Evolutionary conservation across 108 stramenopile species (phyloP).

Genomic region (Conticribra guillardii): DNA sequence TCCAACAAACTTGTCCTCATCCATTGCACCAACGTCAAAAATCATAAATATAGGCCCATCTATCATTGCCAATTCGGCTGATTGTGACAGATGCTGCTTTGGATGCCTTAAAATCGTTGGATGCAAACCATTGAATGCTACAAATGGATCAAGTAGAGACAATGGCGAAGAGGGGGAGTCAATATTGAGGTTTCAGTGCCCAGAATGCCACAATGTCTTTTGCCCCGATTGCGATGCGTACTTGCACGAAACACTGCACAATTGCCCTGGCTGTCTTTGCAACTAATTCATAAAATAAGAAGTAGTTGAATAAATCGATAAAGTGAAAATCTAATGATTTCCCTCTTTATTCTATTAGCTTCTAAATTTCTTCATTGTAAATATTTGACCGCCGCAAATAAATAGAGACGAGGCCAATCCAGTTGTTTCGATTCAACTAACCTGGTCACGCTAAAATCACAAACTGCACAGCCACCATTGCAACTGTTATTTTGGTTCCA

Average conservation of each 20-base stretch:
- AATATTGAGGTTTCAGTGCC: conserved; percentile 79
- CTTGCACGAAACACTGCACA: conserved; percentile 91
- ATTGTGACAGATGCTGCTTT: conserved; percentile 67
- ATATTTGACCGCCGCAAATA: too few relatives aligned
- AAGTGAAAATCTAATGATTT: too few relatives aligned
- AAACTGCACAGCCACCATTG: too few relatives aligned
- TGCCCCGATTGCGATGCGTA: conserved; percentile 90
- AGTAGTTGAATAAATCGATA: too few relatives aligned
- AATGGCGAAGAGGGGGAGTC: conserved; percentile 22
- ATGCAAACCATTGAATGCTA: conserved; percentile 21
- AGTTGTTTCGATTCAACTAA: too few relatives aligned
- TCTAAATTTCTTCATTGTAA: too few relatives aligned
- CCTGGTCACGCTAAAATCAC: too few relatives aligned
- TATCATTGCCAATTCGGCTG: conserved; percentile 38
- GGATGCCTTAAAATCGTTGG: conserved; percentile 70
- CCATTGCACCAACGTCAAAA: conserved; percentile 39
- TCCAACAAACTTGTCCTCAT: too few relatives aligned
- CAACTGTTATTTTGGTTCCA: too few relatives aligned
- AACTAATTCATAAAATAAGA: too few relatives aligned
- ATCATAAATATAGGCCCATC: conserved; percentile 45
- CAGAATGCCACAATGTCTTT: conserved; percentile 83
- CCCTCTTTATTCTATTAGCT: too few relatives aligned
- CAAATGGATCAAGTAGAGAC: conserved; percentile 16
- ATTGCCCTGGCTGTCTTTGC: conserved; percentile 89
- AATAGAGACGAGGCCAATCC: too few relatives aligned